These are phyloP conservation scores for Zychaea mexicana DNA, from an alignment of 371 early-diverging fungal genomes.

Conservation along the genomic window DNA sequence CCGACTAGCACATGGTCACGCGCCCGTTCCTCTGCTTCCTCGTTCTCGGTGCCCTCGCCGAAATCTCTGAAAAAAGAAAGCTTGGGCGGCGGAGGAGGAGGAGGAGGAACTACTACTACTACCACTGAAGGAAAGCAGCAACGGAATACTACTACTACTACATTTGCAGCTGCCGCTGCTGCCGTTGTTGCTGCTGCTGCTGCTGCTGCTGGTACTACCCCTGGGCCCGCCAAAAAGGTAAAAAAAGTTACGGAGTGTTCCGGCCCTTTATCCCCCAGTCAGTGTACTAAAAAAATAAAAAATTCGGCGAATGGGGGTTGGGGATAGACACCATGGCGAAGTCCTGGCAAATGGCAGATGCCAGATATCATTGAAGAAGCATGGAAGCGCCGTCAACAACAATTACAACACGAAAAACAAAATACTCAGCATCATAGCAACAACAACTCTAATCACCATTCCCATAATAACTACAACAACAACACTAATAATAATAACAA, in stretches of 20 bases:
- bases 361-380: conserved; percentile 53
- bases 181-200: background rate
- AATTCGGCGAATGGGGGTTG: background rate
- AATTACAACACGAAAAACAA: conserved; percentile 4
- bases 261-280: background rate
- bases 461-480: background rate
- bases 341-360: conserved; percentile 48
- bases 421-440: background rate
- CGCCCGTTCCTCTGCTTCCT: conserved; percentile 7
- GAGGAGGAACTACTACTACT: background rate
- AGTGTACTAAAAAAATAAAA: background rate
- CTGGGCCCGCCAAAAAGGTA: conserved; percentile 4
- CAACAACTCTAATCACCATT: too few species aligned
- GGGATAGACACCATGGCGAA: conserved; percentile 30
- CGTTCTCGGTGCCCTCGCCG: conserved; percentile 9
- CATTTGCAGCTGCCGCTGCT: background rate
- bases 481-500: conserved; percentile 9
- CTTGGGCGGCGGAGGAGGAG: too few species aligned
- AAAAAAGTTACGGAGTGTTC: conserved; percentile 6
- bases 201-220: background rate
- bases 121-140: background rate
- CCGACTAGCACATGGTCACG: conserved; percentile 10
- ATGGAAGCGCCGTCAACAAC: conserved; percentile 23
- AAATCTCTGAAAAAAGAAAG: conserved; percentile 7
- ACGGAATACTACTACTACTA: background rate